Evolutionary conservation across 192 early-diverging fungal genomes (phyloP).

Genomic region (Coemansia sp.): DNA sequence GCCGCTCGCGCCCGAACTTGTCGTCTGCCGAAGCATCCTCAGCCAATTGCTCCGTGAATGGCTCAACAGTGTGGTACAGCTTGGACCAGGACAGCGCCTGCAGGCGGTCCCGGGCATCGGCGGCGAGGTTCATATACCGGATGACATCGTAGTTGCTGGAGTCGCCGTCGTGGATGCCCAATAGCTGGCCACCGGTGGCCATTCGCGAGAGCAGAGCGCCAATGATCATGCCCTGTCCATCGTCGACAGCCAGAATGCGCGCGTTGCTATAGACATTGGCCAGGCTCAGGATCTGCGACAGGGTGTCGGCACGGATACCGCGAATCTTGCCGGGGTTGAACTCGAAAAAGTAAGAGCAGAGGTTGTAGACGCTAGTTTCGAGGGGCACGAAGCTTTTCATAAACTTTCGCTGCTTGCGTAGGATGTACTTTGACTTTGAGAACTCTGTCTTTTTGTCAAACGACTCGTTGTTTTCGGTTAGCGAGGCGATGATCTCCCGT

Average conservation of each 20-base stretch:
- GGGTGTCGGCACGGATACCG: slow-evolving; percentile 77
- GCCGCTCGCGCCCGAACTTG: slow-evolving; percentile 54
- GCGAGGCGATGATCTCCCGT: slow-evolving; percentile 73
- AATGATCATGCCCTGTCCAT: slow-evolving; percentile 82
- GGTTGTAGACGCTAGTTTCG: slow-evolving; percentile 70
- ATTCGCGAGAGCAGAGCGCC: slow-evolving; percentile 81
- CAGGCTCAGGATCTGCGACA: slow-evolving; percentile 83
- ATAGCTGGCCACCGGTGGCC: slow-evolving; percentile 60
- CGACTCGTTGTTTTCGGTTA: slow-evolving; percentile 78
- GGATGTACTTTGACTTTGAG: slow-evolving; percentile 93
- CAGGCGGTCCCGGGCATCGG: slow-evolving; percentile 55
- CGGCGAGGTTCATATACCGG: slow-evolving; percentile 74
- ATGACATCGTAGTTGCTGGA: slow-evolving; percentile 69
- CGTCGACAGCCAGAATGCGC: slow-evolving; percentile 82
- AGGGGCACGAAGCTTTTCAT: slow-evolving; percentile 76
- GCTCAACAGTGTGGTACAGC: slow-evolving; percentile 57
- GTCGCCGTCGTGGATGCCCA: slow-evolving; percentile 75
- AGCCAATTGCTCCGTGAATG: slow-evolving; percentile 59
- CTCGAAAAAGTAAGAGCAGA: slow-evolving; percentile 75
- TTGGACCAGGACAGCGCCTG: slow-evolving; percentile 70
- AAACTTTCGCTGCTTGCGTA: slow-evolving; percentile 84
- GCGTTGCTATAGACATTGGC: slow-evolving; percentile 76
- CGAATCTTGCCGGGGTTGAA: slow-evolving; percentile 80
- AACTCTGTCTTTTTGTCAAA: slow-evolving; percentile 94
- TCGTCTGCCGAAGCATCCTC: slow-evolving; percentile 55